Conservation (phyloP, 805 yeast genomes). For the Wickerhamiella occidentalis region DNA sequence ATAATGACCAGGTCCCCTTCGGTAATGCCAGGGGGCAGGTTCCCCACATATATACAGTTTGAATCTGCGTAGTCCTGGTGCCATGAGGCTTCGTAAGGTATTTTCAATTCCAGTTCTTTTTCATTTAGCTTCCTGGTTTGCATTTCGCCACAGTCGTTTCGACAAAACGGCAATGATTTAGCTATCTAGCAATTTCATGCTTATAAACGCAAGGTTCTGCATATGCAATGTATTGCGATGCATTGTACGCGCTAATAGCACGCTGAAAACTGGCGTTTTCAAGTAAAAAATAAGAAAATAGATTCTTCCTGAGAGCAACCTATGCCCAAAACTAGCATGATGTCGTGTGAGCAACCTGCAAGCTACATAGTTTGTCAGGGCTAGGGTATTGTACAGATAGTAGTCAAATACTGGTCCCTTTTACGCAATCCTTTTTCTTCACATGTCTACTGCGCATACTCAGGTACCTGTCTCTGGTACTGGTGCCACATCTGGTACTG, state of each 20-base stretch:
- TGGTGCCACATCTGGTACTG: not conserved
- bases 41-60: conserved; percentile 66
- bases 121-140: conserved; percentile 41
- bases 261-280: not conserved
- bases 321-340: not conserved
- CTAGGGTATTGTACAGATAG: conserved; percentile 4
- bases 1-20: conserved; percentile 68
- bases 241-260: not conserved
- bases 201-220: conserved; percentile 3
- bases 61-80: conserved; percentile 72
- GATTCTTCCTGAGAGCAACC: not conserved
- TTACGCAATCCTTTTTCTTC: conserved; percentile 4
- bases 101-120: conserved; percentile 51
- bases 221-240: conserved; percentile 9
- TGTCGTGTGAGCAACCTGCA: conserved; percentile 12
- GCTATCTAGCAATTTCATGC: conserved; percentile 6
- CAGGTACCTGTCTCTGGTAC: not conserved
- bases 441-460: not conserved
- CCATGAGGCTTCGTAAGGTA: conserved; percentile 66
- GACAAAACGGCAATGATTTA: not conserved
- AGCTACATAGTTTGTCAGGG: not conserved
- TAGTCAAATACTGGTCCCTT: not conserved
- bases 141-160: conserved; percentile 1
- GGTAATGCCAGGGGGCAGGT: conserved; percentile 47
- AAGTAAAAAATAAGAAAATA: no score